A percentile compares a stretch with the other conserved stretches of the same genome.
Conservation (phyloP, 306 rosid genomes). For the Carpinus fangiana region DNA sequence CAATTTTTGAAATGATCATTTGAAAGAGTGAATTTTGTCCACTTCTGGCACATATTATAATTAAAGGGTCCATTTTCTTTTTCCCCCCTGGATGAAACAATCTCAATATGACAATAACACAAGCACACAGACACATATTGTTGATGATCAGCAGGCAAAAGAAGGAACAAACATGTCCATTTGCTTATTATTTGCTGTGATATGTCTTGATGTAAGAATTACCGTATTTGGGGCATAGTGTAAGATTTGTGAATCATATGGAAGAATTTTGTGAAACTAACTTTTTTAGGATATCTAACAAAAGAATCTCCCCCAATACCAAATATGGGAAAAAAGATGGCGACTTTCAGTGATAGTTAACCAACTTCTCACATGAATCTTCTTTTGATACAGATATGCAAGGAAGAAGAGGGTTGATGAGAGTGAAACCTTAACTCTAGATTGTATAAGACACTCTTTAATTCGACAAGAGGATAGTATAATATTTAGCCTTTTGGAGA, state of each 20-base stretch:
- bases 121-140: neutral
- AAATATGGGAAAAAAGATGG: neutral
- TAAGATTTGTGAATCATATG: neutral
- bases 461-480: conserved; percentile 69
- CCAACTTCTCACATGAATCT: conserved; percentile 11
- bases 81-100: neutral
- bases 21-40: too few species aligned
- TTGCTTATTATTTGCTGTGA: neutral
- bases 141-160: neutral
- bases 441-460: conserved; percentile 48
- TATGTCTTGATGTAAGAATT: neutral
- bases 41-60: too few species aligned
- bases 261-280: neutral
- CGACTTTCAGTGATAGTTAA: conserved; percentile 4
- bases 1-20: too few species aligned
- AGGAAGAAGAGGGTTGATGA: conserved; percentile 52
- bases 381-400: conserved; percentile 33
- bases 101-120: neutral
- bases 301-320: neutral
- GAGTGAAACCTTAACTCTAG: conserved; percentile 56
- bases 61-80: neutral
- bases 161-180: neutral
- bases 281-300: neutral
- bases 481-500: conserved; percentile 61
- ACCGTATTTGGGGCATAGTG: neutral